Percentiles rank a stretch among this genome's conserved stretches.
These are phyloP conservation scores for Russula virescens DNA, from an alignment of 768 basidiomycete species.

Conservation along the genomic window DNA sequence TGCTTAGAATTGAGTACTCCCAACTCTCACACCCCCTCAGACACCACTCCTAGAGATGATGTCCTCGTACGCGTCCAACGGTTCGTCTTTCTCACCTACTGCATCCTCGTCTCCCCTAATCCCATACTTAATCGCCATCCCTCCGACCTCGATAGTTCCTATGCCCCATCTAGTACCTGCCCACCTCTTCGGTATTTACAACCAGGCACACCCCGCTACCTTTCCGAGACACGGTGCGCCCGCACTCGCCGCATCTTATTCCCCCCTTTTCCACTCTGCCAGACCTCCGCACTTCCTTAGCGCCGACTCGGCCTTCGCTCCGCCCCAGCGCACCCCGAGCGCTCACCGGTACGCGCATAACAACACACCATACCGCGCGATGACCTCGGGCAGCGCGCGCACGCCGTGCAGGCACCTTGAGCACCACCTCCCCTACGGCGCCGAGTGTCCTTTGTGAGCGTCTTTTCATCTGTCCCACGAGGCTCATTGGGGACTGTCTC, in stretches of 20 bases:
- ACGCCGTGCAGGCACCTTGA: slow-evolving; percentile 15
- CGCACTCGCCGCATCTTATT: neutral
- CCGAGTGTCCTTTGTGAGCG: slow-evolving; percentile 13
- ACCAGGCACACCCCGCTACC: neutral
- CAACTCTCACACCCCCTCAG: too few relatives aligned
- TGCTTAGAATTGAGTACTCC: too few relatives aligned
- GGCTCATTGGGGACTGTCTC: too few relatives aligned
- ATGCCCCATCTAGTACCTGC: neutral
- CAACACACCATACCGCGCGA: neutral
- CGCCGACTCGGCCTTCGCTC: neutral
- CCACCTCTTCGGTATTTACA: neutral
- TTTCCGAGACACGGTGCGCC: neutral
- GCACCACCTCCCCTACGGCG: slow-evolving; percentile 8
- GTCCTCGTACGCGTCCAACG: neutral
- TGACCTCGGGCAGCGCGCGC: slow-evolving; percentile 9
- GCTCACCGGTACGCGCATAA: neutral
- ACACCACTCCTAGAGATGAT: neutral
- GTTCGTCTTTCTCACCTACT: neutral
- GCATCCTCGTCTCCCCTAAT: neutral
- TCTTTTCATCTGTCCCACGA: too few relatives aligned
- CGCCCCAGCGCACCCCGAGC: neutral
- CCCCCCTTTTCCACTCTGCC: neutral
- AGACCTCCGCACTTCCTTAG: neutral
- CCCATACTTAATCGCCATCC: neutral
- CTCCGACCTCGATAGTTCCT: neutral